phyloP scores from a whole-genome alignment of 2,329 filamentous ascomycete species.

The Penicillium griseofulvum region DNA sequence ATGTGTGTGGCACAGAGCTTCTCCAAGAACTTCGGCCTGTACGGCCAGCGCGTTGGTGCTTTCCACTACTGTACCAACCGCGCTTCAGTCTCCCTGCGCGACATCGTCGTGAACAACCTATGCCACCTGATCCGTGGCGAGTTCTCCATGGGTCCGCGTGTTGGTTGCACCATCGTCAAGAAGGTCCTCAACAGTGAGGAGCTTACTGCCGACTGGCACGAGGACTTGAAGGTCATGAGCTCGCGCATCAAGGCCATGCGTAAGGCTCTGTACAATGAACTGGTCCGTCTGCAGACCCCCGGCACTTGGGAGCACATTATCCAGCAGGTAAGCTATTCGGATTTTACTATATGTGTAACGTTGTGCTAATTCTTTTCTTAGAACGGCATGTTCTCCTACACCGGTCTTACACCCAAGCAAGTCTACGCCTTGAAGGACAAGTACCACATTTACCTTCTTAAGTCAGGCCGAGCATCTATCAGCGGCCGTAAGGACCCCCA shows the following conservation, averaged over 20 bases:
- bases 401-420: conserved; percentile 47
- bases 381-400: conserved; percentile 88
- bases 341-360: neutral
- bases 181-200: conserved; percentile 73
- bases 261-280: conserved; percentile 69
- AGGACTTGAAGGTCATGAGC: conserved; percentile 85
- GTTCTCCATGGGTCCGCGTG: conserved; percentile 64
- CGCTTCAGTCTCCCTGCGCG: conserved; percentile 28
- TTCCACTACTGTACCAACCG: conserved; percentile 63
- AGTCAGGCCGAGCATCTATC: conserved; percentile 41
- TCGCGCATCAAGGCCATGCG: conserved; percentile 93
- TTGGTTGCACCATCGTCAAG: conserved; percentile 81
- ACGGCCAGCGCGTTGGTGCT: conserved; percentile 90
- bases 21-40: conserved; percentile 72
- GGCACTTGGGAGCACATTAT: conserved; percentile 98
- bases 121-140: conserved; percentile 42
- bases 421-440: conserved; percentile 43
- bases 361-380: conserved; percentile 12
- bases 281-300: conserved; percentile 79
- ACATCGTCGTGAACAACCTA: conserved; percentile 38
- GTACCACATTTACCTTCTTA: conserved; percentile 45
- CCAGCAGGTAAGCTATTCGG: conserved; percentile 66
- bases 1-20: conserved; percentile 59
- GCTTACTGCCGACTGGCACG: conserved; percentile 85
- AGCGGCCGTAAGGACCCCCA: conserved; percentile 35